Percentiles rank a stretch among this genome's conserved stretches.
Conservation (phyloP, 352 stramenopile genomes). For the Phytophthora tentaculata region DNA sequence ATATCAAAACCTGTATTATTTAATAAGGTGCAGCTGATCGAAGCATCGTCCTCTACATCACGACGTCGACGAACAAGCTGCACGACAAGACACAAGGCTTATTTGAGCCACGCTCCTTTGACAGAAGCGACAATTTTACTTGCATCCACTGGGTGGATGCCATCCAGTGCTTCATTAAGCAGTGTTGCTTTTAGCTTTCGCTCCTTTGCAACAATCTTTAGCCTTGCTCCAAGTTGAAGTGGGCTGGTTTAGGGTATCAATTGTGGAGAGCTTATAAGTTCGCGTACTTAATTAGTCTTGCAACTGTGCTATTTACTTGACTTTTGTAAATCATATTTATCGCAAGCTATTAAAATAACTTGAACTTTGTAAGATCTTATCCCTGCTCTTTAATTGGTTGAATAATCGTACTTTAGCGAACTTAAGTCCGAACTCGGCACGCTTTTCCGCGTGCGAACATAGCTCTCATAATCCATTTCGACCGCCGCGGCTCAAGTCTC, state of each 20-base stretch:
- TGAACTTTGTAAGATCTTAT: constrained; percentile 9
- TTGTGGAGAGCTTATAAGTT: constrained; percentile 1
- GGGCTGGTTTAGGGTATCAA: constrained; percentile 18
- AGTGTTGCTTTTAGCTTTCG: background rate
- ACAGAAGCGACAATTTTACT: background rate
- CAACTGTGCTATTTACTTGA: background rate
- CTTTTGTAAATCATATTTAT: constrained; percentile 3
- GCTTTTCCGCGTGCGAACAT: constrained; percentile 7
- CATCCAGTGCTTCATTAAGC: background rate
- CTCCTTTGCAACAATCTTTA: constrained; percentile 2
- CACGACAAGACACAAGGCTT: background rate
- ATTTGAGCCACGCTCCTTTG: background rate
- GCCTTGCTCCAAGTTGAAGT: constrained; percentile 22
- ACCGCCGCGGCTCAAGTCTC: constrained; percentile 18
- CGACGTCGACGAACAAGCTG: background rate
- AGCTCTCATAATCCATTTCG: constrained; percentile 32
- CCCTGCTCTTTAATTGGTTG: background rate
- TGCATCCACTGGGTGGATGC: background rate
- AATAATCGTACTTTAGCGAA: constrained; percentile 2
- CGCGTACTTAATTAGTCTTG: constrained; percentile 8
- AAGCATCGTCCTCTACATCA: background rate
- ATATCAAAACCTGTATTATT: constrained; percentile 24
- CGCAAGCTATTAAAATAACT: background rate
- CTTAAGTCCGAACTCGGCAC: constrained; percentile 10
- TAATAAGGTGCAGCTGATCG: constrained; percentile 9